Conservation (phyloP, 306 rosid species). For the Canavalia gladiata region DNA sequence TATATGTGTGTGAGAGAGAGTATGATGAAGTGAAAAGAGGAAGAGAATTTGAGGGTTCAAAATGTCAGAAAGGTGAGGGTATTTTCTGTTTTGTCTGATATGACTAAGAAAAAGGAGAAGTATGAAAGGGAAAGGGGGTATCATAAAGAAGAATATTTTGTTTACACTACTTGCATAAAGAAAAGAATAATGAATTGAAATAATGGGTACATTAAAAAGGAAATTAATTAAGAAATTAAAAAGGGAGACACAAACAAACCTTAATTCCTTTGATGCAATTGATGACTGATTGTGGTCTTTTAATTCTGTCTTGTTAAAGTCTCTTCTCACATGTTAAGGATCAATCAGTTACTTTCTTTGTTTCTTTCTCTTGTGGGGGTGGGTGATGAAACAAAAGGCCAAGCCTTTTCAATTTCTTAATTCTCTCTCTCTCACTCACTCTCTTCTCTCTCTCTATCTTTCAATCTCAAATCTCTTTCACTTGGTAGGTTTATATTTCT, state of each 20-base stretch:
- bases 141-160: constrained; percentile 21
- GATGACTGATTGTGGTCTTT: constrained; percentile 40
- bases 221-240: background rate
- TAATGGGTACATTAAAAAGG: background rate
- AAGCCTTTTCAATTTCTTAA: constrained; percentile 36
- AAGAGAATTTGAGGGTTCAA: constrained; percentile 13
- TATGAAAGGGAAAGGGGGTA: constrained; percentile 40
- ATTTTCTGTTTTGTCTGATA: constrained; percentile 40
- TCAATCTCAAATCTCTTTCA: constrained; percentile 52
- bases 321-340: constrained; percentile 2
- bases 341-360: constrained; percentile 1
- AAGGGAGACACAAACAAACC: constrained; percentile 45
- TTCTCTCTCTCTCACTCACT: background rate
- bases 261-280: constrained; percentile 40
- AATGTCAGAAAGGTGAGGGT: constrained; percentile 42
- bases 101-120: constrained; percentile 20
- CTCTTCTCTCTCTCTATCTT: background rate
- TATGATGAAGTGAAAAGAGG: constrained; percentile 29
- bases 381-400: constrained; percentile 29
- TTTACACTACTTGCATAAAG: background rate
- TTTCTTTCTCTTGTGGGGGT: constrained; percentile 40
- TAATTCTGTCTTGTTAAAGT: background rate
- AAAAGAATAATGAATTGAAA: constrained; percentile 40
- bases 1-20: background rate
- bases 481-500: constrained; percentile 54